A percentile compares a stretch with the other conserved stretches of the same genome.
Conservation (phyloP, 2,329 filamentous ascomycete genomes). For the Blumeriella jaapii region DNA sequence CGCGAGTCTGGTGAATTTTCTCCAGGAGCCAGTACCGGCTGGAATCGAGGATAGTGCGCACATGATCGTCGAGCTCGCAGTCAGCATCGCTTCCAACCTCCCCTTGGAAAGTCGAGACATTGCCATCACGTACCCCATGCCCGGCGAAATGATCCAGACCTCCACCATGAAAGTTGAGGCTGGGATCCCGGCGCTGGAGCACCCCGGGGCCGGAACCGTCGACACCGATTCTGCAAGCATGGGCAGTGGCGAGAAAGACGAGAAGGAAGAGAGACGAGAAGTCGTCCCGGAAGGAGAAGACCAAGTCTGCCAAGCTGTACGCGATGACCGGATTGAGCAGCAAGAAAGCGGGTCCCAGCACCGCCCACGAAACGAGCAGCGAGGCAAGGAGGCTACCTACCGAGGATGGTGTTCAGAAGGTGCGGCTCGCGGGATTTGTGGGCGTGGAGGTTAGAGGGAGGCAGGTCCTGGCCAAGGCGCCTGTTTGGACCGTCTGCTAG, state of each 20-base stretch:
- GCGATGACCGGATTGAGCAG: constrained; percentile 25
- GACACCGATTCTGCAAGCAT: constrained; percentile 24
- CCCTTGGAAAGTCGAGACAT: constrained; percentile 89
- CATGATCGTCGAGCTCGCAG: constrained; percentile 86
- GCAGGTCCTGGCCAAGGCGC: constrained; percentile 65
- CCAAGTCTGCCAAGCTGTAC: constrained; percentile 29
- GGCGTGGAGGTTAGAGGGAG: constrained; percentile 58
- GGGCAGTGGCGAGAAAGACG: constrained; percentile 25
- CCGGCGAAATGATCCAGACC: constrained; percentile 57
- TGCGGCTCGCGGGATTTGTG: constrained; percentile 67
- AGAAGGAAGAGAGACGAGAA: constrained; percentile 21
- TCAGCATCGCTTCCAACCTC: constrained; percentile 75
- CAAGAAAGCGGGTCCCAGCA: constrained; percentile 6
- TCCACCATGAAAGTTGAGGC: constrained; percentile 77
- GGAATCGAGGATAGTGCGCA: constrained; percentile 80
- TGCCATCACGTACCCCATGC: constrained; percentile 72
- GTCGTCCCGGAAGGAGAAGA: constrained; percentile 24
- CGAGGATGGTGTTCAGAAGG: constrained; percentile 33
- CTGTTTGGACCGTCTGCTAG: constrained; percentile 49
- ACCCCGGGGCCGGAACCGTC: constrained; percentile 20
- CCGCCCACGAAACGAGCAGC: constrained; percentile 8
- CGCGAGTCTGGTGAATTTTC: constrained; percentile 57
- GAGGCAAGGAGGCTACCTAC: constrained; percentile 19
- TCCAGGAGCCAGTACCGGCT: constrained; percentile 64
- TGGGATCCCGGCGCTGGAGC: constrained; percentile 49